A percentile compares a stretch with the other conserved stretches of the same genome.
phyloP scores from a whole-genome alignment of 148 eudicot genomes.

The Hydrangea macrophylla region DNA sequence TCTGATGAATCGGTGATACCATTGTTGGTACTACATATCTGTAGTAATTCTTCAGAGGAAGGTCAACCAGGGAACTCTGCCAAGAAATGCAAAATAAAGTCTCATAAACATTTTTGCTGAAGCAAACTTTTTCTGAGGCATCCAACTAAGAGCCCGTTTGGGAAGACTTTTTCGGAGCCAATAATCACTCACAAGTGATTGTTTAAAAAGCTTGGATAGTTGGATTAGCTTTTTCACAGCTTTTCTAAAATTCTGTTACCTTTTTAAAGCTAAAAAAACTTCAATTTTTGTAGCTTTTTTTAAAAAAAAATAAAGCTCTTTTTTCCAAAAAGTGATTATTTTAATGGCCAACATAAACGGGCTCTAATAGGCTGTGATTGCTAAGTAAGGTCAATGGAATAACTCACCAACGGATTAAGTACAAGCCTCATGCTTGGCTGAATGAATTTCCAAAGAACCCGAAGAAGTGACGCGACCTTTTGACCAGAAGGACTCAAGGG shows the following conservation, averaged over 20 bases:
- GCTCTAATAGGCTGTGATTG: background rate
- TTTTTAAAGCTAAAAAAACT: no score
- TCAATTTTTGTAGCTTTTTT: no score
- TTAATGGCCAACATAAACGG: no score
- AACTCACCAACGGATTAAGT: conserved; percentile 90
- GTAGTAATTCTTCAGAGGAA: conserved; percentile 95
- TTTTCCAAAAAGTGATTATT: no score
- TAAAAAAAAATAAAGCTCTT: no score
- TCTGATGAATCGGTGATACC: conserved; percentile 38
- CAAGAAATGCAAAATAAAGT: conserved; percentile 17
- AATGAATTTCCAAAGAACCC: conserved; percentile 56
- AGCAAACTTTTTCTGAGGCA: background rate
- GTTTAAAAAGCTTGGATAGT: no score
- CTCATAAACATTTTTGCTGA: background rate
- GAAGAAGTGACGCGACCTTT: conserved; percentile 81
- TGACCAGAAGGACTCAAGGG: conserved; percentile 92
- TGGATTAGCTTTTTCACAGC: no score
- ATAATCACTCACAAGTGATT: no score
- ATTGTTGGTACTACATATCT: conserved; percentile 84
- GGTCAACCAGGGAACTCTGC: conserved; percentile 98
- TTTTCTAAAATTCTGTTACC: no score
- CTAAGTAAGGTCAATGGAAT: background rate
- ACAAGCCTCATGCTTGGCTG: conserved; percentile 96
- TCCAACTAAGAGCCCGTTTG: no score
- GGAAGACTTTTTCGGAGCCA: no score